Conservation (phyloP, 2,329 filamentous ascomycete genomes). For the Hypoxylon sp. region DNA sequence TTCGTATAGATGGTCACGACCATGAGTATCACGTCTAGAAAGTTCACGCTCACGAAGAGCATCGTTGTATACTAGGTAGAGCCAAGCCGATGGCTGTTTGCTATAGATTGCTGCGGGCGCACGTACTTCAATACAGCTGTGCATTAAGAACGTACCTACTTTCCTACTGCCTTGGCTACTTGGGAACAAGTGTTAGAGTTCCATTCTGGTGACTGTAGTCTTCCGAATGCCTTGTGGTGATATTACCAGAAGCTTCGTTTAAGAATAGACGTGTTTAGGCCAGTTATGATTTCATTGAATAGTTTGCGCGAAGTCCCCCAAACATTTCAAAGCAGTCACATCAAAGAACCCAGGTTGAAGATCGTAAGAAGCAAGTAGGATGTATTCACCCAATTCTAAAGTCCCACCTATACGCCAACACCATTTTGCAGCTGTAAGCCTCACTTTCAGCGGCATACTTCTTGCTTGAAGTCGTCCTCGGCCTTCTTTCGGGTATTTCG, state of each 20-base stretch:
- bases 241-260: background rate
- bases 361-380: background rate
- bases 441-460: constrained; percentile 72
- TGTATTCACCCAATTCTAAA: background rate
- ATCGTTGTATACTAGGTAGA: constrained; percentile 16
- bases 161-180: background rate
- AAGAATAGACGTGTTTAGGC: background rate
- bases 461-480: constrained; percentile 83
- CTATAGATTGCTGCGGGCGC: constrained; percentile 8
- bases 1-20: background rate
- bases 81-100: constrained; percentile 10
- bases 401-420: background rate
- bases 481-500: constrained; percentile 83
- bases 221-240: background rate
- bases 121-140: constrained; percentile 5
- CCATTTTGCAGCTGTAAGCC: background rate
- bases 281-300: background rate
- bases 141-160: constrained; percentile 3
- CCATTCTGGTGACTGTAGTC: background rate
- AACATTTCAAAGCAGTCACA: background rate
- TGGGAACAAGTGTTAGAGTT: background rate
- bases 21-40: background rate
- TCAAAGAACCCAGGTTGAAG: background rate
- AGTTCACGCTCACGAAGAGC: background rate
- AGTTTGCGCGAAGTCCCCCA: background rate